A percentile compares a stretch with the other conserved stretches of the same genome.
Conservation (phyloP, 148 eudicot genomes). For the Vaccinium myrtillus region DNA sequence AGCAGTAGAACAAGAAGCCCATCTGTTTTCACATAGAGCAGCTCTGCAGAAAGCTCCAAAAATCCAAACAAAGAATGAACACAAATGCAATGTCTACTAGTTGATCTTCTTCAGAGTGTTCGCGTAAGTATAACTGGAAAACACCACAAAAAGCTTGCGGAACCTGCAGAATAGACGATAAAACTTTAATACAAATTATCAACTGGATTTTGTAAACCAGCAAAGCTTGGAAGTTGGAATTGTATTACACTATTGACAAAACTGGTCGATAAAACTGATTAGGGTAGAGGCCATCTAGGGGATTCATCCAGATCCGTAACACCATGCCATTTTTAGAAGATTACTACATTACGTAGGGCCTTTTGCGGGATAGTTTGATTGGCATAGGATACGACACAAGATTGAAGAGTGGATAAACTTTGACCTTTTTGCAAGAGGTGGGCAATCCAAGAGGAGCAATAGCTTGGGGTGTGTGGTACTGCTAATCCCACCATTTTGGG, state of each 20-base stretch:
- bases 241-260: neutral
- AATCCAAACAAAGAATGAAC: neutral
- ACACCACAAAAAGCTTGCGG: constrained; percentile 69
- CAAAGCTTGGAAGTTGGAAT: too few relatives aligned
- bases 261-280: neutral
- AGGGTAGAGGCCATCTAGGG: neutral
- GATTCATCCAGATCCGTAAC: neutral
- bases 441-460: neutral
- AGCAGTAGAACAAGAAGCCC: neutral
- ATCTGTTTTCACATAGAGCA: neutral
- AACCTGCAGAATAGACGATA: constrained; percentile 48
- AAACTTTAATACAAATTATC: neutral
- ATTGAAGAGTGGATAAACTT: neutral
- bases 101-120: constrained; percentile 66
- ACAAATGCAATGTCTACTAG: neutral
- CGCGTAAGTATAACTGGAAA: constrained; percentile 78
- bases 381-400: neutral
- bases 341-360: neutral
- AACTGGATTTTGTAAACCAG: neutral
- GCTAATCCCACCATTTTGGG: neutral
- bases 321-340: neutral
- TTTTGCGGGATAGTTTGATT: neutral
- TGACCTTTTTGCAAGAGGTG: neutral
- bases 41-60: neutral
- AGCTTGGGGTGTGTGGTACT: neutral